Percentiles rank a stretch among this genome's conserved stretches.
phyloP scores from a whole-genome alignment of 2,329 filamentous ascomycete genomes.

The Fusarium fujikuroi region DNA sequence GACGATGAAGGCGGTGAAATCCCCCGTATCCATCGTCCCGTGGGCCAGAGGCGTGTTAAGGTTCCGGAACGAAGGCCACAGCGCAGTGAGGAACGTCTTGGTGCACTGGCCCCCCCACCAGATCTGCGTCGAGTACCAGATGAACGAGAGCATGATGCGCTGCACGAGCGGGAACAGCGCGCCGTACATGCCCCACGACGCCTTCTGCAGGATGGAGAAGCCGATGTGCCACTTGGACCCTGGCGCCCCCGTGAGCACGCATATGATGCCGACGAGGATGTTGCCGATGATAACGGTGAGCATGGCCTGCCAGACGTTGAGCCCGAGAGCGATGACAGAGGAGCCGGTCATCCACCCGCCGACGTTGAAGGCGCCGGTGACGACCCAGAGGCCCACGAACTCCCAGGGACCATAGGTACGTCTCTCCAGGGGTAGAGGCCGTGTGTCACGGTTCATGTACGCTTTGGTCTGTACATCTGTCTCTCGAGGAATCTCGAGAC shows the following conservation, averaged over 20 bases:
- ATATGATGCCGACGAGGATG: neutral
- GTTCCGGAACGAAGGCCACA: neutral
- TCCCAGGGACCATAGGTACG: neutral
- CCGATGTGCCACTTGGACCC: neutral
- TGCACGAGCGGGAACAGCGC: neutral
- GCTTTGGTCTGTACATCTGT: neutral
- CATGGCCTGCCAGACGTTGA: neutral
- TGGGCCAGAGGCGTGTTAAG: neutral
- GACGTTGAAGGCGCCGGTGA: neutral
- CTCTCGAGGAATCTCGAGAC: neutral
- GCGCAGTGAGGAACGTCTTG: neutral
- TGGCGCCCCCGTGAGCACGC: neutral
- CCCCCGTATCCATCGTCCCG: neutral
- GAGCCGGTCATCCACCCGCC: neutral
- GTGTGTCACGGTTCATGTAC: neutral
- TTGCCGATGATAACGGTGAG: neutral
- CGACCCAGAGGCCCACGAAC: neutral
- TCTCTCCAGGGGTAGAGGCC: neutral
- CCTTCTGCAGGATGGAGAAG: neutral
- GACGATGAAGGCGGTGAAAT: neutral
- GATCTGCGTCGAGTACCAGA: neutral
- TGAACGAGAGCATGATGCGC: neutral
- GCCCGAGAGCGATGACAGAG: neutral
- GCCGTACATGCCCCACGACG: neutral
- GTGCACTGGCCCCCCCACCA: neutral